Evolutionary conservation across 371 early-diverging fungal genomes (phyloP).

Genomic region (Mortierella sp.): DNA sequence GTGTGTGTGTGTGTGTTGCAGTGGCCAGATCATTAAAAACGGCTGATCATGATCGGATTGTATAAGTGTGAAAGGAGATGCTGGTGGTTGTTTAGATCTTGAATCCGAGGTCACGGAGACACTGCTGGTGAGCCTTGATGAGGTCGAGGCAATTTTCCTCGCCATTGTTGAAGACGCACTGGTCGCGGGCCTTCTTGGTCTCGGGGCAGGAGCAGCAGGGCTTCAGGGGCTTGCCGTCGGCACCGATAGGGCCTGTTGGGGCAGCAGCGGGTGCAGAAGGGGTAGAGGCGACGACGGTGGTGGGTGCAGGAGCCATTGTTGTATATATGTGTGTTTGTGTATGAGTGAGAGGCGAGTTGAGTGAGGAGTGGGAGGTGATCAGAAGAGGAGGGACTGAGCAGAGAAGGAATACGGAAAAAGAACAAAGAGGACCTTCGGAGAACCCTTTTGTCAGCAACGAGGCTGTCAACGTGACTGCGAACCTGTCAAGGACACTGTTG

Average conservation of each 20-base stretch:
- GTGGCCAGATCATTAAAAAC: not conserved
- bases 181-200: constrained; percentile 91
- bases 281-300: not conserved
- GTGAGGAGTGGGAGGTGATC: not conserved
- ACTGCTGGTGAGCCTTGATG: constrained; percentile 90
- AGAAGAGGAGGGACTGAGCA: not conserved
- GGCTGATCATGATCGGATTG: not conserved
- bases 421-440: not conserved
- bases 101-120: constrained; percentile 95
- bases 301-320: constrained; percentile 13
- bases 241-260: constrained; percentile 44
- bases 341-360: not conserved
- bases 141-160: constrained; percentile 91
- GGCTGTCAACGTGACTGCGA: constrained; percentile 9
- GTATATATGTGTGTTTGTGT: not conserved
- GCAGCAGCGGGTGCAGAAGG: constrained; percentile 16
- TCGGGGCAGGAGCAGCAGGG: constrained; percentile 98
- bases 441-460: not conserved
- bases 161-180: constrained; percentile 89
- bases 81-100: constrained; percentile 72
- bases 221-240: constrained; percentile 81
- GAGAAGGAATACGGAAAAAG: not conserved
- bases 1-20: not conserved
- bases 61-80: not conserved
- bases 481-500: not conserved